phyloP scores from a whole-genome alignment of 805 yeast genomes.

The Saccharomycopsis vini region DNA sequence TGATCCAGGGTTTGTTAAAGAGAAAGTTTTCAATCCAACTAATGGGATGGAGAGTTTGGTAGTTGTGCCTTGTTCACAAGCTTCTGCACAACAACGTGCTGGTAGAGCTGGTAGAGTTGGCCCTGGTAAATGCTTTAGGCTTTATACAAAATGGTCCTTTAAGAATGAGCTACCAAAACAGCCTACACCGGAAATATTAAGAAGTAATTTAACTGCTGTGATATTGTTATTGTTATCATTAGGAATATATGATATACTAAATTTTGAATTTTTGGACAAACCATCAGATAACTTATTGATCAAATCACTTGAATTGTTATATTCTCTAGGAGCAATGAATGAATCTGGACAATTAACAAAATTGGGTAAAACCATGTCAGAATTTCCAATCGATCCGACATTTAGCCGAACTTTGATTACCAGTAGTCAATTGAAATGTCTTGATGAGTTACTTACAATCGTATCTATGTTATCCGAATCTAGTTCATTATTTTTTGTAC shows the following conservation, averaged over 20 bases:
- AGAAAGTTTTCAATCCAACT: constrained; percentile 78
- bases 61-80: constrained; percentile 84
- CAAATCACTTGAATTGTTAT: constrained; percentile 71
- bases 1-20: constrained; percentile 92
- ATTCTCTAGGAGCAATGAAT: constrained; percentile 79
- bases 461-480: constrained; percentile 80
- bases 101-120: constrained; percentile 98
- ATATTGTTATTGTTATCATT: constrained; percentile 69
- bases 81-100: constrained; percentile 93
- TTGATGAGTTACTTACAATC: constrained; percentile 61
- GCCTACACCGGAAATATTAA: constrained; percentile 86
- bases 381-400: constrained; percentile 88
- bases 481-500: constrained; percentile 59
- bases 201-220: constrained; percentile 72
- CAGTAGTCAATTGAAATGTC: constrained; percentile 34
- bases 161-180: constrained; percentile 65
- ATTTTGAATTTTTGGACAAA: constrained; percentile 85
- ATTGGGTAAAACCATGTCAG: constrained; percentile 79
- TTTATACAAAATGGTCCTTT: constrained; percentile 79
- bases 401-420: constrained; percentile 66
- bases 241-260: constrained; percentile 74
- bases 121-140: constrained; percentile 88
- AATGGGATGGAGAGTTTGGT: constrained; percentile 84
- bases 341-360: constrained; percentile 69
- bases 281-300: constrained; percentile 70